Base-by-base conservation (phyloP, 2,329 filamentous ascomycete species). In the Colletotrichum camelliae region DNA sequence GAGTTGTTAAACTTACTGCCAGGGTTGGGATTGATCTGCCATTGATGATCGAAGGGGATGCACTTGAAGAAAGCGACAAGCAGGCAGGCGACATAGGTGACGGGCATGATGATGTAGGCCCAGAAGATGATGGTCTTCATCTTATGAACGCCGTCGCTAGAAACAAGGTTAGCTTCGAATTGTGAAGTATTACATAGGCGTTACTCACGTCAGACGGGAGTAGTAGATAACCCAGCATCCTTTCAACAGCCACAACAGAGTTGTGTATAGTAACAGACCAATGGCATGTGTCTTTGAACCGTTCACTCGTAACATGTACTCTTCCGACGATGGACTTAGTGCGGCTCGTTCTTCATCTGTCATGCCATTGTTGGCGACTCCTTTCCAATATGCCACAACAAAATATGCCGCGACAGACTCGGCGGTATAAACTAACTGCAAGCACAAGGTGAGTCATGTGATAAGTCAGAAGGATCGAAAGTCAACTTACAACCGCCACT, bases 221-320 rank as follows among this genome's bases (percentile, higher is more conserved):
- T 90, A 91, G 79, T 89, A 91, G 57, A 89, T 82, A 6, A 86
- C 84, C 84, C 90, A 87, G 77, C 88, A 90, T 2, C 83, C 80
- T 79, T 91, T 91, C 77, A 91, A 78, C 7, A 87, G 75, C 89
- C 89, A 91, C 2, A 91, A 75, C 1, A 90, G 79, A 0, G 86
- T 82, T 0, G 86, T 86, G 66, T 91, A 91, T 24, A 88, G 79
- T 4, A 85, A 83, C 86, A 89, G 89, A 4, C 89, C 89, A 1
- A 88, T 80, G 7, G 91, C 80, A 58, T 91, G 89, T 0, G 88
- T 87, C 79, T 90, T 90, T 15, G 88, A 89, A 0, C 89, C 89
- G 6, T 85, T 85, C 8, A 90, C 85, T 18, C 89, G 82, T 57
- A 85, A 52, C 18, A 15, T 8, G 3, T 33, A 77, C 60, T 81